Evolutionary conservation across 257 asterid species (phyloP).

Genomic region (Jacaranda mimosifolia): DNA sequence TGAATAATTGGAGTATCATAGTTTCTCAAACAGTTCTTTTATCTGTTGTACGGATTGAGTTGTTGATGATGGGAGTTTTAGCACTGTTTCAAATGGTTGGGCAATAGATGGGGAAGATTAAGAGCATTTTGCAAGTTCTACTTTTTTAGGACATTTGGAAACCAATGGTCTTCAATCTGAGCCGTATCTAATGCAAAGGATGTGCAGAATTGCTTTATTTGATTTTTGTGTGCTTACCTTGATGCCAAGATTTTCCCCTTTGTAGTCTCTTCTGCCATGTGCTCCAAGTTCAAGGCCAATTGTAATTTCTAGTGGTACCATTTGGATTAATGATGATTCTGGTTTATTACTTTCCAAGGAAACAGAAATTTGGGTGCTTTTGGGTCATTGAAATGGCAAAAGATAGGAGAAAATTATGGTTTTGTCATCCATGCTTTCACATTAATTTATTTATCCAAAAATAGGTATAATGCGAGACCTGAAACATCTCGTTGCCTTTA

Average conservation of each 20-base stretch:
- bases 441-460: background rate
- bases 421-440: conserved; percentile 22
- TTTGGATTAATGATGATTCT: conserved; percentile 7
- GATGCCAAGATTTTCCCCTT: background rate
- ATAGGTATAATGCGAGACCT: conserved; percentile 31
- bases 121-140: conserved; percentile 16
- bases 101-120: background rate
- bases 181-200: conserved; percentile 27
- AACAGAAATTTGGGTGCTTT: background rate
- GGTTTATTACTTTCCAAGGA: conserved; percentile 11
- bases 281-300: conserved; percentile 27
- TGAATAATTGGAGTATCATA: no score
- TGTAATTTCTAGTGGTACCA: conserved; percentile 16
- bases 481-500: conserved; percentile 14
- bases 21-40: no score
- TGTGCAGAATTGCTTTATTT: conserved; percentile 2
- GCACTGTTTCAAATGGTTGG: no score
- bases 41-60: no score
- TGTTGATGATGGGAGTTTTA: no score
- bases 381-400: conserved; percentile 9
- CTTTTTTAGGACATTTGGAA: conserved; percentile 6
- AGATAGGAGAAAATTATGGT: background rate
- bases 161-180: conserved; percentile 16
- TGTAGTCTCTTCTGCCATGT: conserved; percentile 4
- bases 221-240: conserved; percentile 12